Base-by-base conservation (phyloP, 2,329 filamentous ascomycete genomes). In the Calonectria hongkongensis region DNA sequence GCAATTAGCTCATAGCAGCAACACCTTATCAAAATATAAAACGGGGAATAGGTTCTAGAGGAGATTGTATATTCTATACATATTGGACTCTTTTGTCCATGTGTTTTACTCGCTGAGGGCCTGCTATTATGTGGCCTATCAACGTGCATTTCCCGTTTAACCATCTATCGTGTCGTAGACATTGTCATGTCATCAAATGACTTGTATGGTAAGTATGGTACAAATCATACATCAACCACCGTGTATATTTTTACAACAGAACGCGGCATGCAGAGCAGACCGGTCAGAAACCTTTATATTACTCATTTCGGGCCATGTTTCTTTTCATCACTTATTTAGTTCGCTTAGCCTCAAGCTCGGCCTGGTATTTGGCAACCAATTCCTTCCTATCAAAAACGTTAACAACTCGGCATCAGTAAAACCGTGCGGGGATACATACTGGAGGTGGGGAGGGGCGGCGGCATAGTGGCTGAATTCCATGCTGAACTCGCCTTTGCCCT, bases 401-500 rank as follows among this genome's bases (percentile, higher is more conserved):
- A 74, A 62, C 43, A 39, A 71, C 27, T 50, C 12, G 30, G 15
- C 25, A 58, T 51, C 27, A 30, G 13, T 13, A 30, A 25, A 25
- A 25, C n/a, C 8, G 50, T 27, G 25, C 33, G 54, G 30, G 51
- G 68, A 54, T 75, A 91, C 92, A 83, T 93, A 94, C 93, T 99
- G 97, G 84, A 98, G 84, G 83, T 98, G 96, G 80, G 92, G 91
- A 62, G 96, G 94, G 72, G 97, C 95, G 65, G 95, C 89, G 66
- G 94, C 92, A 81, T 99, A 99, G 87, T 98, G 97, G 85, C 94
- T 97, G 82, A 99, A 99, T 86, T 99, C 97, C 97, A 99, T 98
- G 81, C 91, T 94, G 83, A 98, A 99, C 87, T 99, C 97, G 81
- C 97, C 97, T 90, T 99, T 99, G 74, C 97, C 97, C 87, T 99